Percentiles rank a stretch among this genome's conserved stretches.
Evolutionary conservation across 2,329 filamentous ascomycete genomes (phyloP).

Genomic region (Epicoccum nigrum): DNA sequence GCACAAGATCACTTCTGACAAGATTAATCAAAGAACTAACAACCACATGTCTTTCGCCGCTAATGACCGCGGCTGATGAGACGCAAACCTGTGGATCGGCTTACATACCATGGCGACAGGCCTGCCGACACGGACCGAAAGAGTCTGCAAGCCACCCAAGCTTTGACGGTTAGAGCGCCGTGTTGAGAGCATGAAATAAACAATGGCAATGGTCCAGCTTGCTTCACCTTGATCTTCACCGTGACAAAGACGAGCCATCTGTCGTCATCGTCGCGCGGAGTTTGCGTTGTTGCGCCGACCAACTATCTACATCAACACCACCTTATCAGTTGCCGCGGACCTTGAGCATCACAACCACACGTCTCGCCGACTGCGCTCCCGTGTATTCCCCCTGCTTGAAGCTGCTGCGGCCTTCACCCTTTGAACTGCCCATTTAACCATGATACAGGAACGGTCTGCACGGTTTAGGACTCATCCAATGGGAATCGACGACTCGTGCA

Average conservation of each 20-base stretch:
- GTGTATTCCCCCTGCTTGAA: conserved; percentile 40
- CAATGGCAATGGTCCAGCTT: conserved; percentile 5
- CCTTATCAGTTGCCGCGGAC: conserved; percentile 12
- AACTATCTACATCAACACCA: conserved; percentile 25
- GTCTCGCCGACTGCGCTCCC: conserved; percentile 27
- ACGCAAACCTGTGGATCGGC: conserved; percentile 9
- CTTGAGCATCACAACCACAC: conserved; percentile 25
- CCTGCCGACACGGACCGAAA: conserved; percentile 15
- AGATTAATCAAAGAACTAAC: not conserved
- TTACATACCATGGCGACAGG: conserved; percentile 7
- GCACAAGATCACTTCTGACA: not conserved
- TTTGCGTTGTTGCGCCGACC: conserved; percentile 11
- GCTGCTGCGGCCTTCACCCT: conserved; percentile 31
- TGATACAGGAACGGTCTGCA: conserved; percentile 38
- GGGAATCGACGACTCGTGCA: conserved; percentile 35
- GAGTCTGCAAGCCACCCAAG: conserved; percentile 14
- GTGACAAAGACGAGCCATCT: conserved; percentile 7
- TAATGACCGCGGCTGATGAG: conserved; percentile 2
- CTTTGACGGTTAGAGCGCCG: conserved; percentile 18
- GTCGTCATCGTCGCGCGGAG: conserved; percentile 21
- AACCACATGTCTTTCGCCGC: conserved; percentile 5
- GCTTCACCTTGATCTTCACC: too few relatives aligned
- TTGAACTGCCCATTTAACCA: conserved; percentile 42
- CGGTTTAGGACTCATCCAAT: conserved; percentile 39
- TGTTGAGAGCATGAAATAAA: not conserved